Conservation (phyloP, 2,329 filamentous ascomycete genomes). For the Ophiostoma ips region DNA sequence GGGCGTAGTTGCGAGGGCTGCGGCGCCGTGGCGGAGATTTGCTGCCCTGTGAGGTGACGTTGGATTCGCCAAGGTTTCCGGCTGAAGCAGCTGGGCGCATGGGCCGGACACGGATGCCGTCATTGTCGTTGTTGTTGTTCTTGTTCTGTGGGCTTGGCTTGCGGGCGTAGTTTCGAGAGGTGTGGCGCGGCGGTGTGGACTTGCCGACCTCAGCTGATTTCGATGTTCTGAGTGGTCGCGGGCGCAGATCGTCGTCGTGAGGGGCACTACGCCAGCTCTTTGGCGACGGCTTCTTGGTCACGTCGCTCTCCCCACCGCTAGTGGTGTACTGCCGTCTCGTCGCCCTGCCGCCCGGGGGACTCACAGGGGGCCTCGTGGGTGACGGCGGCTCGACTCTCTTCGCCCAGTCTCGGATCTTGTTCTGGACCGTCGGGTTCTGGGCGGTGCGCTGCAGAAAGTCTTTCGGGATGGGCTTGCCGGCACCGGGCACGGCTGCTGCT, state of each 20-base stretch:
- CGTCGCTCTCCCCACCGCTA: conserved; percentile 13
- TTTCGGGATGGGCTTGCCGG: conserved; percentile 36
- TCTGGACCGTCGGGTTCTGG: conserved; percentile 40
- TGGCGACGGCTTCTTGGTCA: conserved; percentile 9
- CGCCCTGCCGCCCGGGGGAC: conserved; percentile 8
- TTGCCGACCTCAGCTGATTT: conserved; percentile 5
- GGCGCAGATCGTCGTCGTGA: conserved; percentile 22
- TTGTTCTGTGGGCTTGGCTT: not conserved
- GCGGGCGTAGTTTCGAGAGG: not conserved
- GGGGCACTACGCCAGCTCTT: conserved; percentile 15
- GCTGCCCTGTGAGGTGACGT: not conserved
- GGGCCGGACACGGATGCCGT: conserved; percentile 18
- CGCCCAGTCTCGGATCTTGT: conserved; percentile 50
- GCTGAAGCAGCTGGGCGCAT: not conserved
- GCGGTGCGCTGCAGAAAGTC: conserved; percentile 41
- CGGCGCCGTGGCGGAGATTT: no score
- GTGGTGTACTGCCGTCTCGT: conserved; percentile 7
- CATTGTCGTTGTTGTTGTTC: no score
- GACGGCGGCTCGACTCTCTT: conserved; percentile 34
- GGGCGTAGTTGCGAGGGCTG: not conserved
- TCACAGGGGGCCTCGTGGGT: conserved; percentile 19
- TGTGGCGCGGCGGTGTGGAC: not conserved
- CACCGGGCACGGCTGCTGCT: not conserved
- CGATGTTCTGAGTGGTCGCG: conserved; percentile 21
- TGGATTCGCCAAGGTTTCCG: not conserved